Base-by-base conservation (phyloP, 169 alveolate species). In the Eimeria brunetti region DNA sequence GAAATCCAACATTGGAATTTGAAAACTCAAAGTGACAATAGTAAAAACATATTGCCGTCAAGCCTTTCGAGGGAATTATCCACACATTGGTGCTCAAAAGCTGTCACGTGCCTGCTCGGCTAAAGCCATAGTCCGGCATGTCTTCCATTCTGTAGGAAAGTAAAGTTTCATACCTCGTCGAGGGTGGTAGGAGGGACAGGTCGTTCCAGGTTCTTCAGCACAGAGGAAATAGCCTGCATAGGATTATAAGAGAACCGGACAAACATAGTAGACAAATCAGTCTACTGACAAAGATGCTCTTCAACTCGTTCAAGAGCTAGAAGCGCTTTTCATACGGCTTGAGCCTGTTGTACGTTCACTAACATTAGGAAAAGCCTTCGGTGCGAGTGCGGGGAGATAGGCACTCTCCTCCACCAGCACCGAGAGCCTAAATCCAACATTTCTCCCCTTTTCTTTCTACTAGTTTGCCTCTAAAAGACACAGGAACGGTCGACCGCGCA, bases 101-200 rank as follows among this genome's bases (percentile, higher is more conserved):
- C 3, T 44, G 86, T 46, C 36, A 24, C 64, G 20, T 38, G 64
- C 14, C 64, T 76, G 62, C 51, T 69, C 11, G 80, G 51, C 20
- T 67, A 67, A 46, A 11, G 7, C 30, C 22, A 69, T 69, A 22
- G n/a, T 18, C 11, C 51, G 51, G 80, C 16, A 36, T 33, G 27
- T 5, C 51, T 36, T 69, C 44, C 24, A 41, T 18, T 41, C 60
- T 49, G 38, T 22, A 24, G 38, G 6, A 9, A 46, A 30, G 20
- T 24, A 9, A 22, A 44, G 18, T 7, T 24, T 41, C 38, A 49
- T 49, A 76, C 86, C 86, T 76, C 86, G 7, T 76, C 86, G 60
- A 38, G 38, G 56, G 86, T 76, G 60, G 46, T n/a, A n/a, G 86
- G 86, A 44, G 86, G 86, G 62, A 76, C 86, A 22, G 86, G 9